These are phyloP conservation scores for Linum trigynum DNA, from an alignment of 345 rosid species.

Conservation along the genomic window DNA sequence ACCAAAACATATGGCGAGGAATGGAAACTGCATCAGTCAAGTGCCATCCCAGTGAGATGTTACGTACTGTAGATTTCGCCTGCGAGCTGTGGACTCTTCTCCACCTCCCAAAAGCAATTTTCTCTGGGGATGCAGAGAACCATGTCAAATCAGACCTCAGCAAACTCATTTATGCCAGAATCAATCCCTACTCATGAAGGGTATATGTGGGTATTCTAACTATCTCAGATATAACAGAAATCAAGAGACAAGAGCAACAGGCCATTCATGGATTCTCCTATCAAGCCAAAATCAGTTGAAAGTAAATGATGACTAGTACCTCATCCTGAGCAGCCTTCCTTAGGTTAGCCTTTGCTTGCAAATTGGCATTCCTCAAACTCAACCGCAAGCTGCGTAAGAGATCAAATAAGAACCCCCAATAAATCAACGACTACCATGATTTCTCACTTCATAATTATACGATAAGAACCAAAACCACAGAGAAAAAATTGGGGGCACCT, in stretches of 20 bases:
- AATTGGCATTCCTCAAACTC: slow-evolving; percentile 71
- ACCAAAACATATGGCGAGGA: not conserved
- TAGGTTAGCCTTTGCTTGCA: slow-evolving; percentile 84
- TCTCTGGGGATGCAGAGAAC: slow-evolving; percentile 41
- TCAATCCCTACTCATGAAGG: not conserved
- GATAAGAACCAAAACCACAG: not conserved
- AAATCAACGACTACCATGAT: slow-evolving; percentile 1
- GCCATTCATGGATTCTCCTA: not conserved
- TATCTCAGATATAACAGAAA: not conserved
- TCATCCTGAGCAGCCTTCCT: slow-evolving; percentile 77
- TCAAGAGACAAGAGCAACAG: not conserved
- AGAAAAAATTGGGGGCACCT: slow-evolving; percentile 21
- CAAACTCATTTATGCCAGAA: not conserved
- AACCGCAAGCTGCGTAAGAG: slow-evolving; percentile 42
- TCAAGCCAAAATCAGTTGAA: not conserved
- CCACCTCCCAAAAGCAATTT: slow-evolving; percentile 94
- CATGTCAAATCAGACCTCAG: not conserved
- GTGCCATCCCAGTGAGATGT: not conserved
- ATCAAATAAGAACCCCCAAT: slow-evolving; percentile 1
- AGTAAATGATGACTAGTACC: slow-evolving; percentile 24
- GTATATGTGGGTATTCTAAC: not conserved
- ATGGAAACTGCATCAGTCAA: not conserved
- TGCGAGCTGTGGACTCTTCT: slow-evolving; percentile 74
- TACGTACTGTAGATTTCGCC: slow-evolving; percentile 84
- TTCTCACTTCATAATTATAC: not conserved